These are phyloP conservation scores for Russula sp. DNA, from an alignment of 768 basidiomycete genomes.

Conservation along the genomic window DNA sequence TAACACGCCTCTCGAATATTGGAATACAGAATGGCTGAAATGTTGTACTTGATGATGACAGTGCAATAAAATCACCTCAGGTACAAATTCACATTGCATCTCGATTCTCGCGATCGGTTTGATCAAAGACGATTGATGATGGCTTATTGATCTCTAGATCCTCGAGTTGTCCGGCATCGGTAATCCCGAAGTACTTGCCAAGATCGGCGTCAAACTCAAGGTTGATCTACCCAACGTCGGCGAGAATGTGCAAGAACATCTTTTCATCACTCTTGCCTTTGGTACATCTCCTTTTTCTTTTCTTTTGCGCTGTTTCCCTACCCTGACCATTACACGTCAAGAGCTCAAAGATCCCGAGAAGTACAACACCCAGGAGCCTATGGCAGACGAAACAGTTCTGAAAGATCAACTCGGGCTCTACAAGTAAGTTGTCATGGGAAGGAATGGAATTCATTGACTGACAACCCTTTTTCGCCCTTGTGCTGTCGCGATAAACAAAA, in stretches of 20 bases:
- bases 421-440: constrained; percentile 32
- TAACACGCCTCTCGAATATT: background rate
- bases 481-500: too few species aligned
- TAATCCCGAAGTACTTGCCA: constrained; percentile 40
- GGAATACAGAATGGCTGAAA: background rate
- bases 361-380: constrained; percentile 35
- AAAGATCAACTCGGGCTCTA: constrained; percentile 38
- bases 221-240: constrained; percentile 50
- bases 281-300: constrained; percentile 30
- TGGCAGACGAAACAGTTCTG: constrained; percentile 34
- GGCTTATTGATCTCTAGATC: constrained; percentile 38
- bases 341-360: constrained; percentile 37
- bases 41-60: constrained; percentile 13
- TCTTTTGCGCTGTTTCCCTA: background rate
- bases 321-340: constrained; percentile 18
- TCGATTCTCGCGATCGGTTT: too few species aligned
- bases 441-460: background rate
- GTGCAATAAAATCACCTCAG: constrained; percentile 42
- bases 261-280: constrained; percentile 32
- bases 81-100: background rate
- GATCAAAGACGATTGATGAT: background rate
- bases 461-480: background rate
- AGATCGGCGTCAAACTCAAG: constrained; percentile 40
- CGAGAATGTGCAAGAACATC: constrained; percentile 54
- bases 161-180: constrained; percentile 62